Conservation (phyloP, 2,329 filamentous ascomycete species). For the Colletotrichum coccodes region DNA sequence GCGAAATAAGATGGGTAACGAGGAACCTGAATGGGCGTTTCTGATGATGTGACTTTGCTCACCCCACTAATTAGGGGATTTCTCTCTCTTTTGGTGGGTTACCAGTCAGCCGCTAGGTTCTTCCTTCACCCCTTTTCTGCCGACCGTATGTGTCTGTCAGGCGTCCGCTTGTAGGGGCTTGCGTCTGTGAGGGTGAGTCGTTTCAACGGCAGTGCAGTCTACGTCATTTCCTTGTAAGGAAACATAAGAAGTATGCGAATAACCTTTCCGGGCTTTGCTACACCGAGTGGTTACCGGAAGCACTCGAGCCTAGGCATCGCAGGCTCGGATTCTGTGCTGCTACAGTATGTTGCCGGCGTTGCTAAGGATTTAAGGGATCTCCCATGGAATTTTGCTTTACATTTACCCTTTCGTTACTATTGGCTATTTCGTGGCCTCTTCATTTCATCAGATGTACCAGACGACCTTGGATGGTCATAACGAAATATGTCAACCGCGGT, state of each 20-base stretch:
- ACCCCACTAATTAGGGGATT: neutral
- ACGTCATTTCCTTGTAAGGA: neutral
- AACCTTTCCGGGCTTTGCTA: too few species aligned
- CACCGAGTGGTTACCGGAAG: neutral
- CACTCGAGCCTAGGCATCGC: neutral
- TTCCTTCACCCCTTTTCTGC: neutral
- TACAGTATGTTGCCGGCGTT: too few species aligned
- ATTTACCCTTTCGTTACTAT: too few species aligned
- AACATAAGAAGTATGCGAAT: neutral
- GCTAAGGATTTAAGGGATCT: too few species aligned
- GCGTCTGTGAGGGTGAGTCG: neutral
- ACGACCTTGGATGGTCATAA: too few species aligned
- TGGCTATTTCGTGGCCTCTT: too few species aligned
- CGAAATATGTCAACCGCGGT: too few species aligned
- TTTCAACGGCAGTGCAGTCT: neutral
- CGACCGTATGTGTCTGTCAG: too few species aligned
- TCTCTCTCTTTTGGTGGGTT: neutral
- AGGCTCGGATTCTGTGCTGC: neutral
- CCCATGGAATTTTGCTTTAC: too few species aligned
- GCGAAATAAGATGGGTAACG: neutral
- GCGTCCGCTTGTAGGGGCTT: neutral
- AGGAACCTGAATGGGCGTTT: neutral
- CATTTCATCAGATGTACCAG: too few species aligned
- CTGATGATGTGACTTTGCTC: neutral
- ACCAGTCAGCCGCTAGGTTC: neutral